Percentiles rank a stretch among this genome's conserved stretches.
phyloP scores from a whole-genome alignment of 441 rosid species.

The Erysimum pusillum region DNA sequence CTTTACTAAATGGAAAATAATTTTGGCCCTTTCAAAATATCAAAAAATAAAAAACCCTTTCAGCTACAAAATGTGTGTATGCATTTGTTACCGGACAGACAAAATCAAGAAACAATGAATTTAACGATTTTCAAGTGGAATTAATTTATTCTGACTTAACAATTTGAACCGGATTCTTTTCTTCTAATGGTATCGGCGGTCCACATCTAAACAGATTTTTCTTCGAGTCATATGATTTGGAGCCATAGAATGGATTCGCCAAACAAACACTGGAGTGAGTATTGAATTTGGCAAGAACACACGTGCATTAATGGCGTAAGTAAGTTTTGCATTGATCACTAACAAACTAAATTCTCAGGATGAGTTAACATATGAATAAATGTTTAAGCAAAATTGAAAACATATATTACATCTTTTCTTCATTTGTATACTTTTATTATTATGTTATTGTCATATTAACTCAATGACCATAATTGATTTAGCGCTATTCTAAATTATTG shows the following conservation, averaged over 20 bases:
- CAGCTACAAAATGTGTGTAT: neutral
- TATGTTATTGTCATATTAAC: conserved; percentile 20
- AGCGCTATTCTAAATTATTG: neutral
- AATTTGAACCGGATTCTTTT: neutral
- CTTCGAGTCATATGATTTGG: no score
- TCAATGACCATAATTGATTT: conserved; percentile 2
- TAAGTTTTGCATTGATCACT: neutral
- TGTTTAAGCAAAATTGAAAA: neutral
- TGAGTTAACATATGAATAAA: neutral
- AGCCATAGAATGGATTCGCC: neutral
- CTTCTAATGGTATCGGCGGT: no score
- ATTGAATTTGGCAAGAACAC: neutral
- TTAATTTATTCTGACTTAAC: neutral
- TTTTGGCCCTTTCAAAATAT: conserved; percentile 7
- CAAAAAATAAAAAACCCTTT: neutral
- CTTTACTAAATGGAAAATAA: neutral
- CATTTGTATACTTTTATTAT: neutral
- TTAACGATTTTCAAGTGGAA: neutral
- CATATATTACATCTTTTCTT: no score
- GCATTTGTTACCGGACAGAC: neutral
- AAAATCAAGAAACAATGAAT: neutral
- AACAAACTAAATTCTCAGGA: neutral
- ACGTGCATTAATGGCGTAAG: neutral
- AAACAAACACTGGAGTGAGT: neutral
- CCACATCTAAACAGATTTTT: no score